A percentile compares a stretch with the other conserved stretches of the same genome.
These are phyloP conservation scores for Bremia lactucae DNA, from an alignment of 352 stramenopile species.

Conservation along the genomic window DNA sequence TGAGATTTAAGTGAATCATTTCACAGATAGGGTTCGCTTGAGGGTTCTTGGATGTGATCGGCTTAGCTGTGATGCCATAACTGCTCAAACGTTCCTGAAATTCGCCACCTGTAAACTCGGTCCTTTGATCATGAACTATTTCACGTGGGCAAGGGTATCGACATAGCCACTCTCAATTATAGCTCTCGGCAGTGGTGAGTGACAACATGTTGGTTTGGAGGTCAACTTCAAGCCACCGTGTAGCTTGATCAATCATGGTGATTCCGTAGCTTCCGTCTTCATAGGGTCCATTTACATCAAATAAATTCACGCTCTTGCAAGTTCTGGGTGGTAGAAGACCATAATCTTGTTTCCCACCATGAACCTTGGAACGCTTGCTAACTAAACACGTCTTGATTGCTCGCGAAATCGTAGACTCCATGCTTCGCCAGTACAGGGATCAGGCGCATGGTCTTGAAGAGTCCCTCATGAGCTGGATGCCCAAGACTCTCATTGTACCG, in stretches of 20 bases:
- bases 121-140: slow-evolving; percentile 1
- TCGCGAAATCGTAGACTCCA: slow-evolving; percentile 4
- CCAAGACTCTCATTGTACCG: too few relatives aligned
- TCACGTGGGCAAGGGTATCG: background rate
- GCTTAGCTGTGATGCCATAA: slow-evolving; percentile 2
- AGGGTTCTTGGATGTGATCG: background rate
- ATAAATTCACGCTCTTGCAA: background rate
- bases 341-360: slow-evolving; percentile 3
- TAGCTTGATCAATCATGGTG: background rate
- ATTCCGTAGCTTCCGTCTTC: too few relatives aligned
- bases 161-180: slow-evolving; percentile 6
- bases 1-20: background rate
- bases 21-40: background rate
- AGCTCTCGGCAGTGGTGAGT: background rate
- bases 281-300: too few relatives aligned
- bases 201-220: background rate
- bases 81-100: too few relatives aligned
- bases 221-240: slow-evolving; percentile 4
- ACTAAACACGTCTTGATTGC: too few relatives aligned
- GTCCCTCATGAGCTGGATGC: too few relatives aligned
- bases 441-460: too few relatives aligned
- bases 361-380: background rate
- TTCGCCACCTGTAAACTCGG: slow-evolving; percentile 3
- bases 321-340: too few relatives aligned
- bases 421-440: too few relatives aligned